These are phyloP conservation scores for Beauveria pseudobassiana DNA, from an alignment of 2,329 filamentous ascomycete species.

Conservation along the genomic window DNA sequence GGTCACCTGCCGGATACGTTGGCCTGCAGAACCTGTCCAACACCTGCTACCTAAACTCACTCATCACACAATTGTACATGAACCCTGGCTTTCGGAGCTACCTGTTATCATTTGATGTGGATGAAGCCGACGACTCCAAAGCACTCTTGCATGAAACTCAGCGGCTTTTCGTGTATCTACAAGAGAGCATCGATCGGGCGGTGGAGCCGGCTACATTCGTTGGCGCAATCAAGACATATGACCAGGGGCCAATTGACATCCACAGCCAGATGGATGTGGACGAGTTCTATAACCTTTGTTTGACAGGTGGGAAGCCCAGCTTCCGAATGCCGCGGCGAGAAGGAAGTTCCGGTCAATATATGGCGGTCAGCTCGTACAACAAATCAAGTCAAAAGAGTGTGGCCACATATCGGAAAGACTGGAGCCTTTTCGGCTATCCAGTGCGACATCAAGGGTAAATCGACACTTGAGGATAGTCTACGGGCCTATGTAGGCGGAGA, in stretches of 20 bases:
- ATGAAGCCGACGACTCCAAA: slow-evolving; percentile 50
- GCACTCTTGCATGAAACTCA: slow-evolving; percentile 70
- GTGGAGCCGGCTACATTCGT: slow-evolving; percentile 70
- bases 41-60: slow-evolving; percentile 94
- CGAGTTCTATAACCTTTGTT: slow-evolving; percentile 95
- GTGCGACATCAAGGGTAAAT: slow-evolving; percentile 92
- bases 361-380: slow-evolving; percentile 84
- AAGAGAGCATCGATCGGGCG: slow-evolving; percentile 67
- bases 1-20: slow-evolving; percentile 73
- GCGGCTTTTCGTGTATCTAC: slow-evolving; percentile 75
- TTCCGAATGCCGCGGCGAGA: slow-evolving; percentile 60
- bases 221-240: slow-evolving; percentile 70
- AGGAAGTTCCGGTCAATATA: slow-evolving; percentile 74
- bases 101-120: slow-evolving; percentile 59
- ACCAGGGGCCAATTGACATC: slow-evolving; percentile 76
- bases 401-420: slow-evolving; percentile 84
- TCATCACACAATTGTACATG: slow-evolving; percentile 94
- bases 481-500: slow-evolving; percentile 88
- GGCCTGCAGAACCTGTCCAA: slow-evolving; percentile 89
- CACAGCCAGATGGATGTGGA: slow-evolving; percentile 96
- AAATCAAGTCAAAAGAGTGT: slow-evolving; percentile 93
- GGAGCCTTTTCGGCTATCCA: slow-evolving; percentile 88
- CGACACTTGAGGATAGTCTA: slow-evolving; percentile 74
- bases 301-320: slow-evolving; percentile 80
- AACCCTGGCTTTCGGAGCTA: slow-evolving; percentile 82